A percentile compares a stretch with the other conserved stretches of the same genome.
phyloP scores from a whole-genome alignment of 192 early-diverging fungal species.

The Coemansia brasiliensis region DNA sequence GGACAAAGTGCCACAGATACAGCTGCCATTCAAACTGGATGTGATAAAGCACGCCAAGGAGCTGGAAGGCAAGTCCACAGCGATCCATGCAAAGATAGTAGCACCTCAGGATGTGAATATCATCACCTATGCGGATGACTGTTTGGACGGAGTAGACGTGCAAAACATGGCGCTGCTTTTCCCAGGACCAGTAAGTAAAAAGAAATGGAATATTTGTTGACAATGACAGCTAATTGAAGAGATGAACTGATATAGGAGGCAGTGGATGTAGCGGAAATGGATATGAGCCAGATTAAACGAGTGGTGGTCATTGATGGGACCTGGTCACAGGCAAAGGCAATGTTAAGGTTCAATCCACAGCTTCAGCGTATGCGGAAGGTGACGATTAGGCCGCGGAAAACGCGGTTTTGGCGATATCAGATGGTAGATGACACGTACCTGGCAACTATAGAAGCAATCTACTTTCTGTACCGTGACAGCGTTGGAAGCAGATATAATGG shows the following conservation, averaged over 20 bases:
- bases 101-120: slow-evolving; percentile 70
- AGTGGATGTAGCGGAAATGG: slow-evolving; percentile 66
- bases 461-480: slow-evolving; percentile 89
- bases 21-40: slow-evolving; percentile 72
- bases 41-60: slow-evolving; percentile 82
- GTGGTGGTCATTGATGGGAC: slow-evolving; percentile 95
- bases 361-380: slow-evolving; percentile 59
- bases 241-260: slow-evolving; percentile 50
- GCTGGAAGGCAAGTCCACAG: slow-evolving; percentile 82
- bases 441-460: slow-evolving; percentile 95
- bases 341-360: slow-evolving; percentile 54
- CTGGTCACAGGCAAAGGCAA: slow-evolving; percentile 81
- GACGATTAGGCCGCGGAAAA: slow-evolving; percentile 70
- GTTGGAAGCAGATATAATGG: slow-evolving; percentile 63
- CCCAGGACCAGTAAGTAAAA: slow-evolving; percentile 63
- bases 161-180: slow-evolving; percentile 74
- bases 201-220: background rate
- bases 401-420: slow-evolving; percentile 93
- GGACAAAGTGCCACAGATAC: slow-evolving; percentile 60
- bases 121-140: slow-evolving; percentile 51
- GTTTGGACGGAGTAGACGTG: slow-evolving; percentile 64
- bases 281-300: slow-evolving; percentile 65
- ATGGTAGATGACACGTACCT: slow-evolving; percentile 68
- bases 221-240: slow-evolving; percentile 14
- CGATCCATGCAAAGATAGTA: slow-evolving; percentile 79